Base-by-base conservation (phyloP, 352 stramenopile species). In the Saprolegnia diclina region DNA sequence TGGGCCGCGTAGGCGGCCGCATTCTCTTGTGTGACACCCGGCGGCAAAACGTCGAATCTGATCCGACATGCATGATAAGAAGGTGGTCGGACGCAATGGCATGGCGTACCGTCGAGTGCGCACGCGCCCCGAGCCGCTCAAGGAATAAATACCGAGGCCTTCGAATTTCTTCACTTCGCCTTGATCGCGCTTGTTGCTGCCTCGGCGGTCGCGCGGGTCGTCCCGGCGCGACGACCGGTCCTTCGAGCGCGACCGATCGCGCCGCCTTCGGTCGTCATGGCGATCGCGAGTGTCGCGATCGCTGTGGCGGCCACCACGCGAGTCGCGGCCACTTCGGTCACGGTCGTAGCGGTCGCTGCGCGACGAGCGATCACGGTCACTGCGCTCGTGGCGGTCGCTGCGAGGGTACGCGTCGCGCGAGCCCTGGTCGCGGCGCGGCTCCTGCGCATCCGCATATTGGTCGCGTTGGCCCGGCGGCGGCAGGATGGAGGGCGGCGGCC, bases 1-100 rank as follows among this genome's bases (percentile, higher is more conserved):
- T 94, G 83, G n/a, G 85, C 85, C 7, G 85, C 85, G 64, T 89
- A 94, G 14, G 85, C 83, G 2, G 85, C 85, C 13, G 85, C 85
- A 56, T 91, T 94, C 63, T 94, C 83, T 18, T 92, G 81, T 13
- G 83, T 94, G 9, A 94, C 85, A 37, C 85, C 85, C 3, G 85
- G 82, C 50, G 85, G 85, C 1, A 80, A 78, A 72, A 94, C 83
- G 68, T 94, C 85, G 74, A 94, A 94, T 69, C 90, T 90, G 73
- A 77, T 88, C 79, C 90, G 89, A 70, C 87, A 85, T 56, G 81
- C 76, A 53, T 79, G 78, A 40, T 80, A 79, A 46, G 70, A 72
- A 76, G 64, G 22, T 56, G 66, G 56, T 55, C 45, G 57, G 73
- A 5, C 19, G 85, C 77, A 21, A 85, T 71, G 44, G 71, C 75